A percentile compares a stretch with the other conserved stretches of the same genome.
Conservation (phyloP, 306 rosid genomes). For the Prunus fruticosa region DNA sequence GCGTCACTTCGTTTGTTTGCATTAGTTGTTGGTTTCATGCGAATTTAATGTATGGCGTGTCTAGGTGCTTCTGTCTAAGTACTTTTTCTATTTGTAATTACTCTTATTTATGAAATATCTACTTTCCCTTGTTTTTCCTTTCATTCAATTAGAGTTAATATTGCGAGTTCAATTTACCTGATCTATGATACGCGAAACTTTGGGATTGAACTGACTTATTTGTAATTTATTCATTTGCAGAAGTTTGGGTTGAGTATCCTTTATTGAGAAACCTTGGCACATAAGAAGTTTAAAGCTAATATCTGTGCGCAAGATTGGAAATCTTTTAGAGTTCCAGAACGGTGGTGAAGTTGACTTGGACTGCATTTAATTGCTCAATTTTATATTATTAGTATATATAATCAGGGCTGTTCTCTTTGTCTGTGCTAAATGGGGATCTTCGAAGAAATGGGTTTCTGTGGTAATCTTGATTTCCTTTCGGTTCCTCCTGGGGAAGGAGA, state of each 20-base stretch:
- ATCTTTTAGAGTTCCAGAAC: not conserved
- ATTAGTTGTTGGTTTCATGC: not conserved
- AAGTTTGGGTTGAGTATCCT: not conserved
- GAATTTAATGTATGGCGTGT: not conserved
- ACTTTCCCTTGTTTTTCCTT: not conserved
- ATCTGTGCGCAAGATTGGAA: not conserved
- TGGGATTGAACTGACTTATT: not conserved
- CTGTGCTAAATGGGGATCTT: slow-evolving; percentile 50
- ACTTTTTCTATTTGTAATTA: slow-evolving; percentile 3
- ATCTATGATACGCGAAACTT: slow-evolving; percentile 1
- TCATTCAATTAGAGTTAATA: slow-evolving; percentile 2
- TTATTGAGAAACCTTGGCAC: not conserved
- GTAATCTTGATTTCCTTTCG: slow-evolving; percentile 55
- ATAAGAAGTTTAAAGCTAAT: not conserved
- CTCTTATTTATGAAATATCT: slow-evolving; percentile 4
- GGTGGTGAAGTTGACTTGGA: not conserved
- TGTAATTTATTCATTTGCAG: slow-evolving; percentile 12
- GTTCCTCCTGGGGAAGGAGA: slow-evolving; percentile 51
- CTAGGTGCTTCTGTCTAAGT: not conserved
- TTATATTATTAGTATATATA: not conserved
- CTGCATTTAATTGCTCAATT: not conserved
- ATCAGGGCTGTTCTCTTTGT: not conserved
- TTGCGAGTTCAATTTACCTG: slow-evolving; percentile 18
- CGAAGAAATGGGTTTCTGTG: slow-evolving; percentile 57
- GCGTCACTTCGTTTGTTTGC: too few relatives aligned